phyloP scores from a whole-genome alignment of 2,329 filamentous ascomycete genomes.

The Aspergillus phoenicis region DNA sequence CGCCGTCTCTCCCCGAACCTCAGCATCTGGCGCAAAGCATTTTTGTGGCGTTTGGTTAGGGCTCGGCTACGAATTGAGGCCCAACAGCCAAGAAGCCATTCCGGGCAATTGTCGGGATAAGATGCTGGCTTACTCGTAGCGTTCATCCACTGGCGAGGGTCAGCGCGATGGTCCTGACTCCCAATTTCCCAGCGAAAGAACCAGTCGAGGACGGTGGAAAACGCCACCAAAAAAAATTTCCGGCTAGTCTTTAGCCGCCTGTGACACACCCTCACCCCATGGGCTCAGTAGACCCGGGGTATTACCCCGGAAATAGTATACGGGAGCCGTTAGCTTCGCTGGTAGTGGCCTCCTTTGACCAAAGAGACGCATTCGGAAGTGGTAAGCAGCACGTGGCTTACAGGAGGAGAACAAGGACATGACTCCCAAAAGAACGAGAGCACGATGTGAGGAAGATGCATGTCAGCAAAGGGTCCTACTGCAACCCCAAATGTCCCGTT shows the following conservation, averaged over 20 bases:
- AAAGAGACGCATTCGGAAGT: neutral
- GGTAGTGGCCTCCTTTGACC: neutral
- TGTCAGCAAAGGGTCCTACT: neutral
- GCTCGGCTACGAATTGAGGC: neutral
- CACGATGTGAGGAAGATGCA: neutral
- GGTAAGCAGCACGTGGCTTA: neutral
- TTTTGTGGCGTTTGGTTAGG: neutral
- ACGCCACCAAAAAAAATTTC: conserved; percentile 5
- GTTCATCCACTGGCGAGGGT: neutral
- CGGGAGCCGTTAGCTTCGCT: neutral
- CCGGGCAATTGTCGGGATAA: neutral
- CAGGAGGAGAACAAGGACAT: neutral
- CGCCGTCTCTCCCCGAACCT: neutral
- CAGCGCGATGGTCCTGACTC: neutral
- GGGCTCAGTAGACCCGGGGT: conserved; percentile 1
- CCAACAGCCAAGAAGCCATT: neutral
- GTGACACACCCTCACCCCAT: neutral
- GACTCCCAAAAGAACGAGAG: neutral
- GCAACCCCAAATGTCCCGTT: neutral
- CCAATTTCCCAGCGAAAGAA: neutral
- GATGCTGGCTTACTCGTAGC: neutral
- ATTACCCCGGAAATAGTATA: conserved; percentile 6
- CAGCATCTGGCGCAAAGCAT: neutral
- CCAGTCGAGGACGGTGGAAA: conserved; percentile 4
- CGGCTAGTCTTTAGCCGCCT: neutral